Evolutionary conservation across 495 filamentous ascomycete species (phyloP).

Genomic region (Tetracladium setigerum): DNA sequence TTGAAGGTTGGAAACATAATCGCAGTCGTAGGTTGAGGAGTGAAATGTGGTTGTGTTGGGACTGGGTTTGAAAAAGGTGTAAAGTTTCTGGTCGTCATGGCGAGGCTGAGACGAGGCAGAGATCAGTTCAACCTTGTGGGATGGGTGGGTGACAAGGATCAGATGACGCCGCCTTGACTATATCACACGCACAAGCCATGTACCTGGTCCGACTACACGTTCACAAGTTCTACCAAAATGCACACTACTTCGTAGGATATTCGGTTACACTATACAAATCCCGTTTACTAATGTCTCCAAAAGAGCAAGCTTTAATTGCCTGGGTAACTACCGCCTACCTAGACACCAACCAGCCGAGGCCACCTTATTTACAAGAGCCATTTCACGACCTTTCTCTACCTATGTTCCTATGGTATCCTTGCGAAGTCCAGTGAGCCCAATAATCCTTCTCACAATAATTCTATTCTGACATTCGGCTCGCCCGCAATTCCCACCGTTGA

Average conservation of each 20-base stretch:
- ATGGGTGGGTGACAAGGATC: no score
- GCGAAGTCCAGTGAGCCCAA: not conserved
- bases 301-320: no score
- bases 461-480: not conserved
- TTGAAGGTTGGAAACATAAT: not conserved
- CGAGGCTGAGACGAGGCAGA: not conserved
- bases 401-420: not conserved
- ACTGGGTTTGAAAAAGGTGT: conserved; percentile 31
- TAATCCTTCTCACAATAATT: not conserved
- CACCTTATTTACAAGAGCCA: not conserved
- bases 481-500: not conserved
- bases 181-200: no score
- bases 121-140: no score
- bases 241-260: no score
- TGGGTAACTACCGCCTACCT: no score
- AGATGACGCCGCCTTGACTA: no score
- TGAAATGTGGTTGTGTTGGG: conserved; percentile 84
- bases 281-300: no score
- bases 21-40: not conserved
- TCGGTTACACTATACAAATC: no score
- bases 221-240: no score
- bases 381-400: not conserved
- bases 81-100: not conserved
- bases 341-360: no score
- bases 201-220: no score